phyloP scores from a whole-genome alignment of 2,329 filamentous ascomycete genomes.

The Botrytis fragariae region DNA sequence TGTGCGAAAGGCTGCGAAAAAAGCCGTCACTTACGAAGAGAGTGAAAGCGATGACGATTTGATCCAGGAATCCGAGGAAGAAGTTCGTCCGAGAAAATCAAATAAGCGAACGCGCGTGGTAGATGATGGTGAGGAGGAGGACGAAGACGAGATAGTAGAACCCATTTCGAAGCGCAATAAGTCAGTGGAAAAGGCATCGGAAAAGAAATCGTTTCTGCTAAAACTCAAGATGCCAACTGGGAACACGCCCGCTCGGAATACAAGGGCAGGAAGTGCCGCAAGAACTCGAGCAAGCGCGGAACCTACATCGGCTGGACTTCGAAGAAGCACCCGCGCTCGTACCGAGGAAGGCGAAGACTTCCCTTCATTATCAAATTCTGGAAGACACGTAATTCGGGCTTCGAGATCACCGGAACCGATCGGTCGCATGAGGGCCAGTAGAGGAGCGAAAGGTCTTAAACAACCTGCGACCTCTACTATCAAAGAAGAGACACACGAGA shows the following conservation, averaged over 20 bases:
- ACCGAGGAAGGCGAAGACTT: constrained; percentile 53
- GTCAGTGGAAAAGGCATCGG: neutral
- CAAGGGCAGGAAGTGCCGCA: constrained; percentile 36
- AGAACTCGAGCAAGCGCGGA: constrained; percentile 32
- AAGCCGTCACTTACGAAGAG: constrained; percentile 49
- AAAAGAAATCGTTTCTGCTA: constrained; percentile 29
- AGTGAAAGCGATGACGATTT: constrained; percentile 41
- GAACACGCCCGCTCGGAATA: constrained; percentile 26
- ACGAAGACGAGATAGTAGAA: constrained; percentile 27
- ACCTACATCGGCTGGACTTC: constrained; percentile 31
- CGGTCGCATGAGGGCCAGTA: constrained; percentile 34
- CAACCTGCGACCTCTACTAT: constrained; percentile 35
- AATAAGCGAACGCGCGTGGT: constrained; percentile 32
- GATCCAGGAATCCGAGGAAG: constrained; percentile 37
- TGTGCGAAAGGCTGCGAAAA: constrained; percentile 48
- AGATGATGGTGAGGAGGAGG: constrained; percentile 34
- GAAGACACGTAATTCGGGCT: constrained; percentile 53
- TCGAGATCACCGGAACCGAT: constrained; percentile 56
- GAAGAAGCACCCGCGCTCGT: constrained; percentile 36
- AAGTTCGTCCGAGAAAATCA: constrained; percentile 26
- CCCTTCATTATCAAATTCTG: constrained; percentile 59
- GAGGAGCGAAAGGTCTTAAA: constrained; percentile 38
- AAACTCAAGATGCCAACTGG: constrained; percentile 34
- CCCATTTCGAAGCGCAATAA: constrained; percentile 18
- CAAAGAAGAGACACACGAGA: constrained; percentile 39